Evolutionary conservation across 305 asterid genomes (phyloP), one percentile per base, ranked within the genome.

Genomic region (Andrographis paniculata): DNA sequence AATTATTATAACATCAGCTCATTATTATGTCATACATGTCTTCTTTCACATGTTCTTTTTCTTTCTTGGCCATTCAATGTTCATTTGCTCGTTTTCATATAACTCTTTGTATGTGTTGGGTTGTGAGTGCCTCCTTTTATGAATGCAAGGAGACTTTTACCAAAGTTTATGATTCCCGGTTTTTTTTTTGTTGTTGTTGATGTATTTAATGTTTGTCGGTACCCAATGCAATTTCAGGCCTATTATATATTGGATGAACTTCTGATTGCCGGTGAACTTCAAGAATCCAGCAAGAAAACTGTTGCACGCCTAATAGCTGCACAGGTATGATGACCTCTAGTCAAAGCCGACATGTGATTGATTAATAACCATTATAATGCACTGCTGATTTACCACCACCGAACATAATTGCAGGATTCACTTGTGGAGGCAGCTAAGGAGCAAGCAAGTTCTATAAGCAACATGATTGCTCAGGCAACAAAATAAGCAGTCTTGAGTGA

Each of bases 341-440:
- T 22, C 30, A 24, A 24, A 4, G 10, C 30, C 17, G 49, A 16
- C 20, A 19, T 28, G 10, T 45, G 13, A n/a, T n/a, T 45, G 38
- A 42, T 60, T 54, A 60, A 20, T 70, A 46, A 27, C 38, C 44
- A 35, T 19, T 20, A 17, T 8, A 43, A 9, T 3, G 18, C n/a
- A 11, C 36, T 57, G 62, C 54, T 52, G 45, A 52, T 28, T 44
- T 49, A 38, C 23, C 45, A n/a, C 38, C 38, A 33, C 12, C 11
- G 15, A 16, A 35, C 53, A 55, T 41, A 39, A 60, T 42, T 68
- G 65, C 64, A 91, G 99, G 99, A 91, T 74, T 83, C 99, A 49
- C 72, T 91, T 73, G 99, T 87, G 51, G 99, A 91, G 76, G 85
- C 80, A 36, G 96, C 99, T 41, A 91, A 91, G 76, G 99, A 91